Evolutionary conservation across 2,329 filamentous ascomycete genomes (phyloP), one percentile per base, ranked within the genome.

Genomic region (Mollisiaceae sp.): DNA sequence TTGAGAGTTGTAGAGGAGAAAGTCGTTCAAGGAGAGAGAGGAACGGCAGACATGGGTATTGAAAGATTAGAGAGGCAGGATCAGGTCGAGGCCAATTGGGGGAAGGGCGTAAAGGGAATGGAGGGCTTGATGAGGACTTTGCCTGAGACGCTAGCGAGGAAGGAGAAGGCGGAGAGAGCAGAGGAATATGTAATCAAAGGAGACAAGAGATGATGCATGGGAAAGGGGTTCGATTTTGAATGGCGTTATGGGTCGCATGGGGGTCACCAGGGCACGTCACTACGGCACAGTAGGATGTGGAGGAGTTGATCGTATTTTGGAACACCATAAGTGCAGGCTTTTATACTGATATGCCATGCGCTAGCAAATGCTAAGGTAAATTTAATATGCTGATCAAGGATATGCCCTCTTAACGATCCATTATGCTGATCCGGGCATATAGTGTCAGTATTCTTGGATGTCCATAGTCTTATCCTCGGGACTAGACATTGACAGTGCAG

Each of bases 101-200:
- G 68, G 1, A 77, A 69, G 11, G 84, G 85, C 0, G 81, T 89
- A 1, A 80, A 79, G 57, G 82, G 80, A 18, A 72, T 89, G 62
- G 83, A 78, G 2, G 76, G 81, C 69, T 69, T 89, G 64, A 87
- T 87, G 79, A 81, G 81, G 71, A 83, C 85, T 41, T 85, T 90
- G 83, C 86, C 87, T 18, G 82, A 85, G 22, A 83, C 85, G 3
- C 85, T 88, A 72, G 88, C 87, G 62, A 85, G 82, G 76, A 89
- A 89, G 84, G 87, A 89, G 79, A 81, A 87, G 76, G 87, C 88
- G 64, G 80, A 84, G 67, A 82, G 84, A 18, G 87, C 86, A 15
- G 76, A 73, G 62, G 69, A 66, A n/a, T 76, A 76, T 72, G 69
- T 76, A n/a, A 57, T 71, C 27, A 61, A 65, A 55, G 50, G 62